Evolutionary conservation across 345 rosid species (phyloP).

Genomic region (Reutealis trisperma): DNA sequence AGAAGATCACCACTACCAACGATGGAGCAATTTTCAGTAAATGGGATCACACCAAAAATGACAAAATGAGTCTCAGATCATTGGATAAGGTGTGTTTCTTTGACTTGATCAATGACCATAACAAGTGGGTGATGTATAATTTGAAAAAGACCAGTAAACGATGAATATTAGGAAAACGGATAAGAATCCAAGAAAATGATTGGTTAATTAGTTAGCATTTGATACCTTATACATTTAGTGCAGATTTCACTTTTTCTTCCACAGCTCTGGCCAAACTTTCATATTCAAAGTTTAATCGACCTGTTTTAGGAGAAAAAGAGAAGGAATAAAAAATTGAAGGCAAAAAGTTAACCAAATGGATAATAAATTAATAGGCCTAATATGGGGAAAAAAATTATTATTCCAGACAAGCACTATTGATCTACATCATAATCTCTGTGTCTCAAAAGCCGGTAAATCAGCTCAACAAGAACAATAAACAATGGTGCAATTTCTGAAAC

Average conservation of each 20-base stretch:
- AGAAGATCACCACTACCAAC: background rate
- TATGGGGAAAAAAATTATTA: background rate
- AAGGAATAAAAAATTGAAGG: background rate
- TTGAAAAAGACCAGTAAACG: background rate
- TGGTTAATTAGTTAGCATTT: background rate
- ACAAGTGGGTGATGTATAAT: background rate
- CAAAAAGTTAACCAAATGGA: background rate
- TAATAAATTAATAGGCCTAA: background rate
- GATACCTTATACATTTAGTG: background rate
- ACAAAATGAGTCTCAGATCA: background rate
- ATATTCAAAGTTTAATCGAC: background rate
- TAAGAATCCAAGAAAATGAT: conserved; percentile 1
- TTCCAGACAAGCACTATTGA: conserved; percentile 4
- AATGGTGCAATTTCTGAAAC: background rate
- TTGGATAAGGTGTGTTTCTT: background rate
- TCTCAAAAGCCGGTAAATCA: background rate
- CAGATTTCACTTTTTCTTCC: background rate
- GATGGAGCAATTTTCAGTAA: background rate
- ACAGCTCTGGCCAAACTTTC: background rate
- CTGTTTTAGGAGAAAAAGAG: background rate
- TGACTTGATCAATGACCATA: background rate
- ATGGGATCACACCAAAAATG: background rate
- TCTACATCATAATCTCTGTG: background rate
- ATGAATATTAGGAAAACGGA: background rate
- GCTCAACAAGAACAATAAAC: background rate